Conservation (phyloP, 2,329 filamentous ascomycete genomes). For the Aspergillus flavus region DNA sequence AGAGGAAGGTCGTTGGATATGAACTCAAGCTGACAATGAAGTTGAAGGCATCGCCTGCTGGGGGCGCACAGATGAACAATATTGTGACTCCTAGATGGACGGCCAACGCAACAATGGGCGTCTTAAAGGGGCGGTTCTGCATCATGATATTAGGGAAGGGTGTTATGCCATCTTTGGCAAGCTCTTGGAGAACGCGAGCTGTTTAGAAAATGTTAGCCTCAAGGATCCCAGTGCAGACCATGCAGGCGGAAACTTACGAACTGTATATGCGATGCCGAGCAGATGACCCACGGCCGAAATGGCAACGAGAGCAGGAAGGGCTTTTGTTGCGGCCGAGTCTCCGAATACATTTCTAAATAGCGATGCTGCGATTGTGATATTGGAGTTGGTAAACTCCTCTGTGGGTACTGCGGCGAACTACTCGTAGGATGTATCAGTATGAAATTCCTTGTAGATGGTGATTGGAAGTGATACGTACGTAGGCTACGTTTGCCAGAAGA, state of each 20-base stretch:
- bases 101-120: conserved; percentile 18
- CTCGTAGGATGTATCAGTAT: neutral
- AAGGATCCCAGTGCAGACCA: too few relatives aligned
- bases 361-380: conserved; percentile 54
- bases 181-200: conserved; percentile 28
- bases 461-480: conserved; percentile 27
- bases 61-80: conserved; percentile 27
- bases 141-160: conserved; percentile 27
- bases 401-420: conserved; percentile 55
- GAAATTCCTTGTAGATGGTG: neutral
- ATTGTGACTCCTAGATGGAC: conserved; percentile 24
- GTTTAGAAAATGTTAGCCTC: neutral
- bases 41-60: conserved; percentile 26
- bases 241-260: conserved; percentile 14
- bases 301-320: conserved; percentile 24
- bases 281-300: conserved; percentile 28
- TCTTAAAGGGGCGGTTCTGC: conserved; percentile 27
- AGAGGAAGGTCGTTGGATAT: conserved; percentile 22
- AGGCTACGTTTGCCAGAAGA: conserved; percentile 58
- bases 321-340: conserved; percentile 35
- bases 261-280: conserved; percentile 25
- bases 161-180: conserved; percentile 28
- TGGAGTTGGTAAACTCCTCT: conserved; percentile 53
- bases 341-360: conserved; percentile 50
- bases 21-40: conserved; percentile 26